These are phyloP conservation scores for Thermothielavioides terrestris DNA, from an alignment of 495 filamentous ascomycete genomes.

Conservation along the genomic window DNA sequence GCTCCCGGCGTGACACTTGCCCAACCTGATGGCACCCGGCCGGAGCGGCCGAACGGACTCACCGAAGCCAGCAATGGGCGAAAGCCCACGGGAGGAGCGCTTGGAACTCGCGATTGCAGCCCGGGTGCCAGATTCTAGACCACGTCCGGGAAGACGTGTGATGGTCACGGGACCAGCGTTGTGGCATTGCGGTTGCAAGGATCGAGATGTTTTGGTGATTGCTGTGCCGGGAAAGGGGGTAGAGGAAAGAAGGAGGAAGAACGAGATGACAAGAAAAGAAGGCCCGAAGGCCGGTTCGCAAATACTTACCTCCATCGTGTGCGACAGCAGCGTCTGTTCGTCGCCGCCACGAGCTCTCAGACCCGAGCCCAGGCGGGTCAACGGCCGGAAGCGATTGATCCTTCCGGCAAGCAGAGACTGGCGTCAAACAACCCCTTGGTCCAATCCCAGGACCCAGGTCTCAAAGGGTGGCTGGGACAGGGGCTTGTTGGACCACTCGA, in stretches of 20 bases:
- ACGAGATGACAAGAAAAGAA: neutral
- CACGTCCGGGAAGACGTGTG: neutral
- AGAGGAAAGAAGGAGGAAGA: neutral
- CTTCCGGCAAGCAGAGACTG: conserved; percentile 1
- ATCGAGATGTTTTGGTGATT: neutral
- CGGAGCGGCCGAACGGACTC: neutral
- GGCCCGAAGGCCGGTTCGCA: neutral
- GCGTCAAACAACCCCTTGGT: conserved; percentile 7
- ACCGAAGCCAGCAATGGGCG: neutral
- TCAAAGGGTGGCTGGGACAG: neutral
- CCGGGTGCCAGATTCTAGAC: neutral
- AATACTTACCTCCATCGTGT: conserved; percentile 15
- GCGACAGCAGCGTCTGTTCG: neutral
- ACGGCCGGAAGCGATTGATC: conserved; percentile 4
- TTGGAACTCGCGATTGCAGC: no score
- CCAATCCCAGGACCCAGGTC: neutral
- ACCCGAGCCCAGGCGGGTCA: neutral
- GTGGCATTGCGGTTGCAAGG: conserved; percentile 1
- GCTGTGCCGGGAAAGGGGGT: neutral
- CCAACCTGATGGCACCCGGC: neutral
- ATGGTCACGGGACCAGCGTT: neutral
- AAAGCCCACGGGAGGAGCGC: neutral
- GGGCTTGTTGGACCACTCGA: neutral
- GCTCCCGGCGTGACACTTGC: conserved; percentile 2
- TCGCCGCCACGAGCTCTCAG: neutral